Evolutionary conservation across 208 protist genomes (phyloP).

Genomic region (Leptomonas seymouri): DNA sequence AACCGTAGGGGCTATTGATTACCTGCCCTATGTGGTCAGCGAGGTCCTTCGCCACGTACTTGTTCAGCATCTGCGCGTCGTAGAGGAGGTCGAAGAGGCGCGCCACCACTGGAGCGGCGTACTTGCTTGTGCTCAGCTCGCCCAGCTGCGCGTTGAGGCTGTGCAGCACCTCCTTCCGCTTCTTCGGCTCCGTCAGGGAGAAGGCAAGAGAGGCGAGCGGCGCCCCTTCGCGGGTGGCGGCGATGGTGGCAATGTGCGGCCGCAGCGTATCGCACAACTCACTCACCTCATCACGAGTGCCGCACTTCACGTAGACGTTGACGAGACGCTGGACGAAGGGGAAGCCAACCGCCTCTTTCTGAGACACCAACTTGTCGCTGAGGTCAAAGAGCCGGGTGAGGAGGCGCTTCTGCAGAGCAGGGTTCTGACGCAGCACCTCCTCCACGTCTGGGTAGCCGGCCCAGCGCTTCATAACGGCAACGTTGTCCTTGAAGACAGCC

Average conservation of each 20-base stretch:
- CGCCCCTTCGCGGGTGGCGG: slow-evolving; percentile 71
- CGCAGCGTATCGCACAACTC: slow-evolving; percentile 88
- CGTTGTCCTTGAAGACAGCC: slow-evolving; percentile 84
- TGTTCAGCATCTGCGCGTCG: slow-evolving; percentile 81
- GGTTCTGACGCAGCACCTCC: slow-evolving; percentile 62
- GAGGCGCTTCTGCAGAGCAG: slow-evolving; percentile 71
- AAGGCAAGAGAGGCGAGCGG: slow-evolving; percentile 83
- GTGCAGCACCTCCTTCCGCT: slow-evolving; percentile 83
- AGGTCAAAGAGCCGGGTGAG: slow-evolving; percentile 85
- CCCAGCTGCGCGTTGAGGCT: slow-evolving; percentile 68
- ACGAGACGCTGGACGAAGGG: slow-evolving; percentile 89
- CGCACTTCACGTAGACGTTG: slow-evolving; percentile 64
- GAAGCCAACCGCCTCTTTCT: slow-evolving; percentile 83
- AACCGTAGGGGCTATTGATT: slow-evolving; percentile 86
- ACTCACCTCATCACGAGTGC: slow-evolving; percentile 80
- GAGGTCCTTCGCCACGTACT: slow-evolving; percentile 81
- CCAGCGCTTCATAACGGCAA: slow-evolving; percentile 88
- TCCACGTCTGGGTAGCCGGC: slow-evolving; percentile 82
- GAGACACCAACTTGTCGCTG: slow-evolving; percentile 87
- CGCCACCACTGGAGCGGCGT: slow-evolving; percentile 83
- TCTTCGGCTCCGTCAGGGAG: slow-evolving; percentile 77
- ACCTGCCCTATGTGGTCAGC: slow-evolving; percentile 66
- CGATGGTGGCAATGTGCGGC: slow-evolving; percentile 70
- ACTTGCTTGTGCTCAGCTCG: slow-evolving; percentile 77
- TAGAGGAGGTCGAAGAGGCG: slow-evolving; percentile 90